Evolutionary conservation across 495 filamentous ascomycete genomes (phyloP), one percentile per base, ranked within the genome.

Genomic region (Gamarada debralockiae): DNA sequence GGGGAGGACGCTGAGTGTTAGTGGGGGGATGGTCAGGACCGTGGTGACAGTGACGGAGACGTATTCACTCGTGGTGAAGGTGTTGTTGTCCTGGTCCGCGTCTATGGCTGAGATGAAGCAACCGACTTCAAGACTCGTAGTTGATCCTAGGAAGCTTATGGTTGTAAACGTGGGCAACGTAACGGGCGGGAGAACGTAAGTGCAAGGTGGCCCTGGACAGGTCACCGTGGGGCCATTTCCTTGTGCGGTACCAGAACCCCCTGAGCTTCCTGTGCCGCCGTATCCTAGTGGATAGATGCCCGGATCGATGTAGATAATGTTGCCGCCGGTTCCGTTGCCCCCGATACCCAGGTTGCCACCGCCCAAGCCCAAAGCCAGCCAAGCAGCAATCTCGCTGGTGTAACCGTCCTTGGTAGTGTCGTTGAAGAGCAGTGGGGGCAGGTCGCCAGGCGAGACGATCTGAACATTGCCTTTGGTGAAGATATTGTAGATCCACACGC

Each of bases 41-140:
- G 37, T 39, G 37, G 37, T 39, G 14, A 39, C 37, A 39, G 37
- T 39, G 20, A 39, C 14, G 5, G 37, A 39, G 37, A 39, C 37
- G 20, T 39, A 39, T 39, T 15, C 14, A 39, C 37, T 39, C 4
- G 14, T 39, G 37, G 14, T 39, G 37, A 18, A 15, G 14, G 37
- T 39, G 37, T 18, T 39, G 37, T 18, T 18, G 14, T 39, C 37
- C 4, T 15, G 4, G 20, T n/a, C 37, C n/a, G 37, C 20, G 14
- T 39, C n/a, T 39, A 39, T 39, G 14, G n/a, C 37, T 18, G 37
- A 39, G 37, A 14, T 39, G 37, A 39, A 39, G 37, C 37, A 39
- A 39, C 37, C 37, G 37, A 39, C 37, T 39, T 39, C 37, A 18
- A 39, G 37, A 39, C 37, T 39, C 37, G 37, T 39, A 18, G 37